phyloP scores from a whole-genome alignment of 345 rosid species.

The Pistacia atlantica region DNA sequence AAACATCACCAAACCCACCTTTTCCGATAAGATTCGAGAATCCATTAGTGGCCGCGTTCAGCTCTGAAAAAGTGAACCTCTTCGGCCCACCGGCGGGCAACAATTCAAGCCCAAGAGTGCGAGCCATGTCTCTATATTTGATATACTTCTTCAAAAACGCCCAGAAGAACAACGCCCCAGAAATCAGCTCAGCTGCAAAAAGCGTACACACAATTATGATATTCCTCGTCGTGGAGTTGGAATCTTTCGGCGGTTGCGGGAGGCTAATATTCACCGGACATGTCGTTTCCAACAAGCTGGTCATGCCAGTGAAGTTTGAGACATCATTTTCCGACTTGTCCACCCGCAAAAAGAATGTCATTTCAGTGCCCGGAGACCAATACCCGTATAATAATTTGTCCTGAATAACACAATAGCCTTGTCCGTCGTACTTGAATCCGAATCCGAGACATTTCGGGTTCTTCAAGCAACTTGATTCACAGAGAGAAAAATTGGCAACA shows the following conservation, averaged over 20 bases:
- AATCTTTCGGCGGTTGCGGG: constrained; percentile 59
- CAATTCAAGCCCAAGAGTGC: constrained; percentile 64
- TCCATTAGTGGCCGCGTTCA: constrained; percentile 55
- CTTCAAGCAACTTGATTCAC: constrained; percentile 39
- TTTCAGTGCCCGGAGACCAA: constrained; percentile 63
- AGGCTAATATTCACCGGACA: constrained; percentile 59
- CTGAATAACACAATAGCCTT: constrained; percentile 52
- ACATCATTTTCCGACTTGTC: constrained; percentile 36
- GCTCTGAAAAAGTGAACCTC: constrained; percentile 55
- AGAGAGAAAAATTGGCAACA: constrained; percentile 34
- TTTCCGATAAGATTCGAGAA: constrained; percentile 54
- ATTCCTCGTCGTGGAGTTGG: constrained; percentile 47
- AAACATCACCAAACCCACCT: constrained; percentile 77
- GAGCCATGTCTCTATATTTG: constrained; percentile 73
- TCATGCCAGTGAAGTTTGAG: constrained; percentile 56
- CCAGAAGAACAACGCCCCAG: constrained; percentile 61
- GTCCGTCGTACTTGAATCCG: constrained; percentile 57
- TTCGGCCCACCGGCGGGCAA: constrained; percentile 74
- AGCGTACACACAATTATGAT: constrained; percentile 54
- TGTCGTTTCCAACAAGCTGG: constrained; percentile 47
- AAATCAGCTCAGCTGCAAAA: constrained; percentile 62
- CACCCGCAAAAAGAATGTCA: constrained; percentile 50
- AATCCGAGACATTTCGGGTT: constrained; percentile 45
- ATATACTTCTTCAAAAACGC: constrained; percentile 64
- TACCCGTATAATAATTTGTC: constrained; percentile 42